phyloP scores from a whole-genome alignment of 1,284 basidiomycete genomes.

The Rhodotorula sp. region DNA sequence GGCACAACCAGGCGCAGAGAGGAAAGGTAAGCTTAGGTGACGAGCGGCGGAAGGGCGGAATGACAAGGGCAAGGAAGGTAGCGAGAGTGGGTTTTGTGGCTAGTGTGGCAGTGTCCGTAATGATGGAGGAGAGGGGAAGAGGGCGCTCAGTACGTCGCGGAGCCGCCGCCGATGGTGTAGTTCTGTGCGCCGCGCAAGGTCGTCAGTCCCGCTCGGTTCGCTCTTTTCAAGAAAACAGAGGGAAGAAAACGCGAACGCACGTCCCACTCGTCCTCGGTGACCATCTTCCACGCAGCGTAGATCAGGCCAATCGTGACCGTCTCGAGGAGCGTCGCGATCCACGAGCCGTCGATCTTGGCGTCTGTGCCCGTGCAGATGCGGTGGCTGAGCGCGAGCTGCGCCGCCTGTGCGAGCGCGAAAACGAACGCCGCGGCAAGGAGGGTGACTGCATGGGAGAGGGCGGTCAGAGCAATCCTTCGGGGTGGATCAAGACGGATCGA shows the following conservation, averaged over 20 bases:
- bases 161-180: slow-evolving; percentile 5
- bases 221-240: background rate
- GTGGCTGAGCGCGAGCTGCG: slow-evolving; percentile 44
- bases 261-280: slow-evolving; percentile 47
- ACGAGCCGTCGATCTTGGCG: slow-evolving; percentile 44
- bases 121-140: background rate
- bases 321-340: slow-evolving; percentile 45
- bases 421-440: slow-evolving; percentile 39
- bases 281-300: slow-evolving; percentile 43
- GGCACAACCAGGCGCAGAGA: background rate
- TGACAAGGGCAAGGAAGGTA: background rate
- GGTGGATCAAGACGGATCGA: too few relatives aligned
- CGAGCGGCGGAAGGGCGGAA: background rate
- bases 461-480: too few relatives aligned
- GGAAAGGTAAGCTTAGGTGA: background rate
- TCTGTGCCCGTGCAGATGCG: slow-evolving; percentile 43
- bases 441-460: slow-evolving; percentile 10
- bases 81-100: background rate
- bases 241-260: slow-evolving; percentile 17
- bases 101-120: background rate
- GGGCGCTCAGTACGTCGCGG: slow-evolving; percentile 2
- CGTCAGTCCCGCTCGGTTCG: background rate
- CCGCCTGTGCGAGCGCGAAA: slow-evolving; percentile 43
- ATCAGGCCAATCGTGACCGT: slow-evolving; percentile 40
- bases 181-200: background rate